Percentiles rank a stretch among this genome's conserved stretches.
These are phyloP conservation scores for Didymella arachidicola DNA, from an alignment of 2,329 filamentous ascomycete genomes.

Conservation along the genomic window DNA sequence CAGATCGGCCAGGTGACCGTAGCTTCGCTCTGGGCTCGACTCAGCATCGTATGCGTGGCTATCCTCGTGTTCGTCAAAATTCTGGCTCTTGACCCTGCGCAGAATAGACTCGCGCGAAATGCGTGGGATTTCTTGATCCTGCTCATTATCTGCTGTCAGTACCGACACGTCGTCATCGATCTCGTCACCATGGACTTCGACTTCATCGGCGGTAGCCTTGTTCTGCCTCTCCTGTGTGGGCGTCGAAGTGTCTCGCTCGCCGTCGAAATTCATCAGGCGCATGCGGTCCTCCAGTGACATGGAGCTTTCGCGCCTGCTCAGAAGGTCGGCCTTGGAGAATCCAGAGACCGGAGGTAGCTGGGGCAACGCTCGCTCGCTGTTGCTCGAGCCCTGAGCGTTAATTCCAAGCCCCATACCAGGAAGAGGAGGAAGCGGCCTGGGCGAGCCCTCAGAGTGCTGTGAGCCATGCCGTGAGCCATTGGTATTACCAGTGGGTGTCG, in stretches of 20 bases:
- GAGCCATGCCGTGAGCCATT: conserved; percentile 70
- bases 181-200: conserved; percentile 48
- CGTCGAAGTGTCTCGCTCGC: conserved; percentile 53
- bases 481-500: conserved; percentile 53
- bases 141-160: conserved; percentile 22
- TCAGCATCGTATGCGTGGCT: conserved; percentile 50
- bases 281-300: conserved; percentile 88
- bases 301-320: conserved; percentile 73
- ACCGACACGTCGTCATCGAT: conserved; percentile 33
- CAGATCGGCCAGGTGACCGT: conserved; percentile 62
- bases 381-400: conserved; percentile 63
- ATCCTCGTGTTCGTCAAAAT: conserved; percentile 60
- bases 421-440: conserved; percentile 85
- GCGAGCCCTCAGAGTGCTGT: conserved; percentile 77
- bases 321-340: conserved; percentile 77
- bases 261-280: conserved; percentile 83
- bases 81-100: conserved; percentile 77
- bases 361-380: conserved; percentile 73
- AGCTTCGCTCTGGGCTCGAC: conserved; percentile 65
- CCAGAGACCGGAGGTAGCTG: conserved; percentile 73
- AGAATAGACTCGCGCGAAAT: conserved; percentile 96
- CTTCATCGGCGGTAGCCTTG: conserved; percentile 33
- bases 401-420: conserved; percentile 64
- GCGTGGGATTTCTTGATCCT: conserved; percentile 72
- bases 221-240: conserved; percentile 48